A percentile compares a stretch with the other conserved stretches of the same genome.
phyloP scores from a whole-genome alignment of 176 grass and related monocot genomes.

The Otatea glauca region DNA sequence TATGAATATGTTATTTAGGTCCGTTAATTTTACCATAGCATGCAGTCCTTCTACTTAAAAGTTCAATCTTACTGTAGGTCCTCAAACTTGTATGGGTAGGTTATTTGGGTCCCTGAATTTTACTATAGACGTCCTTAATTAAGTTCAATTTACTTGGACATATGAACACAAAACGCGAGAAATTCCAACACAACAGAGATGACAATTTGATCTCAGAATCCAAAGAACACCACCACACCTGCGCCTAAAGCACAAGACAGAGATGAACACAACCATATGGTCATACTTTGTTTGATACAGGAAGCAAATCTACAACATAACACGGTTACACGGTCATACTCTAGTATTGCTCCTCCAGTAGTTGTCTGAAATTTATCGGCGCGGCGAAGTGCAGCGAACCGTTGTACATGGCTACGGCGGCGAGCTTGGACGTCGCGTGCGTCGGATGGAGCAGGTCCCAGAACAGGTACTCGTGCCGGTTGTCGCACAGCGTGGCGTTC shows the following conservation, averaged over 20 bases:
- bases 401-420: conserved; percentile 74
- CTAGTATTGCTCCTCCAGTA: conserved; percentile 61
- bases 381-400: conserved; percentile 72
- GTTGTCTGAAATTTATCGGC: conserved; percentile 82
- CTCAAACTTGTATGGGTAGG: neutral
- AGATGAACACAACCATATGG: conserved; percentile 15
- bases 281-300: no score
- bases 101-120: neutral
- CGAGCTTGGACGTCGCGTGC: conserved; percentile 78
- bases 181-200: neutral
- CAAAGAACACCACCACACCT: neutral
- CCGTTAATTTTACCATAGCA: neutral
- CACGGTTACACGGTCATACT: neutral
- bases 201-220: neutral
- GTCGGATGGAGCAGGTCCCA: conserved; percentile 95
- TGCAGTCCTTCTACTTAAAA: neutral
- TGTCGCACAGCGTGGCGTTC: conserved; percentile 68
- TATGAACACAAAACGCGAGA: neutral
- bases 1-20: neutral
- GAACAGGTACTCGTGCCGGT: conserved; percentile 79
- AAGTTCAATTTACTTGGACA: neutral
- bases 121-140: neutral
- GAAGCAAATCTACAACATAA: neutral
- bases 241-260: conserved; percentile 14
- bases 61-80: neutral